A percentile compares a stretch with the other conserved stretches of the same genome.
phyloP scores from a whole-genome alignment of 768 basidiomycete genomes.

The Cantharellus cinnabarinus region DNA sequence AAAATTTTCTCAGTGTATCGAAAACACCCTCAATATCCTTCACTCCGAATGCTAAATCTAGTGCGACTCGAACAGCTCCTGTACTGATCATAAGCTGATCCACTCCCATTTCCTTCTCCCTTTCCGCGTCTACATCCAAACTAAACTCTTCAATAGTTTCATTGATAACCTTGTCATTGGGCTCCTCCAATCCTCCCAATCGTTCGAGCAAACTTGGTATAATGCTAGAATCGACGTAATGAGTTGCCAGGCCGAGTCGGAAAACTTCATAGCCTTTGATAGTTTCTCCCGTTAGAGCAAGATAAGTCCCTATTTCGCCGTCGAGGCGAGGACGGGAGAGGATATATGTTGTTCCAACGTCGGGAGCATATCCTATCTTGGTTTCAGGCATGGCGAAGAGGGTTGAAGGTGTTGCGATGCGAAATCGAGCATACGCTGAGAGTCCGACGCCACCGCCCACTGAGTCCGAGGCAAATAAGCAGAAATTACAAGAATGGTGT shows the following conservation, averaged over 20 bases:
- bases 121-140: slow-evolving; percentile 24
- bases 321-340: slow-evolving; percentile 53
- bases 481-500: background rate
- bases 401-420: slow-evolving; percentile 86
- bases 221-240: slow-evolving; percentile 64
- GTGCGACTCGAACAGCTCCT: slow-evolving; percentile 46
- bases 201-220: slow-evolving; percentile 51
- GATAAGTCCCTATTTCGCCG: slow-evolving; percentile 84
- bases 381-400: slow-evolving; percentile 93
- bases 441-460: slow-evolving; percentile 96
- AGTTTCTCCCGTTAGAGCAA: slow-evolving; percentile 60
- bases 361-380: slow-evolving; percentile 74
- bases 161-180: slow-evolving; percentile 32
- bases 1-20: slow-evolving; percentile 22
- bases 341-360: slow-evolving; percentile 85
- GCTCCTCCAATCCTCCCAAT: slow-evolving; percentile 28
- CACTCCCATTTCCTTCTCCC: background rate
- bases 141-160: slow-evolving; percentile 45
- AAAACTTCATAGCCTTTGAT: slow-evolving; percentile 67
- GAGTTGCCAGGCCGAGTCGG: slow-evolving; percentile 85
- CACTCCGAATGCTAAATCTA: slow-evolving; percentile 64
- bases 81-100: slow-evolving; percentile 13
- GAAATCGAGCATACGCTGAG: slow-evolving; percentile 61
- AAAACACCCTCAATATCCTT: slow-evolving; percentile 54
- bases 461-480: slow-evolving; percentile 15